Percentiles rank a stretch among this genome's conserved stretches.
Evolutionary conservation across 2,329 filamentous ascomycete genomes (phyloP).

Genomic region (Daldinia sp.): DNA sequence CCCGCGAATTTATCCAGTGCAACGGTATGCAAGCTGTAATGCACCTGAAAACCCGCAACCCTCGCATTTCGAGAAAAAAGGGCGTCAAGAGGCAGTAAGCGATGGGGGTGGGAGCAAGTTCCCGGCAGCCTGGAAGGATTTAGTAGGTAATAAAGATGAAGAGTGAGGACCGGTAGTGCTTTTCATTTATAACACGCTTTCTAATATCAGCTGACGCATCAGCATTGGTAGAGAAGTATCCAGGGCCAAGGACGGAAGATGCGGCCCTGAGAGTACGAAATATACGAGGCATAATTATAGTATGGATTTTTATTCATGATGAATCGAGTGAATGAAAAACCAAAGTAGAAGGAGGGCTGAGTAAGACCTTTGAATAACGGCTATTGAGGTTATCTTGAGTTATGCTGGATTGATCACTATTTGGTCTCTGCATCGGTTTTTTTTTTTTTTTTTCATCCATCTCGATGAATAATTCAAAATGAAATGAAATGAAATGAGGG

Average conservation of each 20-base stretch:
- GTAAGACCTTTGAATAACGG: not conserved
- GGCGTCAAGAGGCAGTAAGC: slow-evolving; percentile 13
- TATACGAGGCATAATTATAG: slow-evolving; percentile 4
- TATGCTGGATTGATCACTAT: not conserved
- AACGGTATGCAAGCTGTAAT: slow-evolving; percentile 43
- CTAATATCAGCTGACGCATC: slow-evolving; percentile 29
- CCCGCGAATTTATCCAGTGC: slow-evolving; percentile 43
- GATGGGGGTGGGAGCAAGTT: slow-evolving; percentile 24
- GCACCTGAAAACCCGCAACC: slow-evolving; percentile 31
- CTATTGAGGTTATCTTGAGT: not conserved
- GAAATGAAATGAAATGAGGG: not conserved
- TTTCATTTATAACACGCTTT: slow-evolving; percentile 31
- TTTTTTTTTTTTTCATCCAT: not conserved
- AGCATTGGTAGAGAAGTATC: slow-evolving; percentile 14
- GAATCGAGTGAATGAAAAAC: not conserved
- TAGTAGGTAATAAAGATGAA: slow-evolving; percentile 32
- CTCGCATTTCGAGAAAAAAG: slow-evolving; percentile 27
- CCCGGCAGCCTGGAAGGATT: slow-evolving; percentile 41
- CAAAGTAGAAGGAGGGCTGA: not conserved
- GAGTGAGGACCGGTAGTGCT: slow-evolving; percentile 28
- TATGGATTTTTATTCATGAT: not conserved
- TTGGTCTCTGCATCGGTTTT: not conserved
- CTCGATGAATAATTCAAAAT: not conserved
- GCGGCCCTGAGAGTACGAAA: slow-evolving; percentile 3
- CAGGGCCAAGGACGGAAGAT: slow-evolving; percentile 3